These are phyloP conservation scores for Cryptomeria japonica DNA, from an alignment of 75 land plant genomes.

Conservation along the genomic window DNA sequence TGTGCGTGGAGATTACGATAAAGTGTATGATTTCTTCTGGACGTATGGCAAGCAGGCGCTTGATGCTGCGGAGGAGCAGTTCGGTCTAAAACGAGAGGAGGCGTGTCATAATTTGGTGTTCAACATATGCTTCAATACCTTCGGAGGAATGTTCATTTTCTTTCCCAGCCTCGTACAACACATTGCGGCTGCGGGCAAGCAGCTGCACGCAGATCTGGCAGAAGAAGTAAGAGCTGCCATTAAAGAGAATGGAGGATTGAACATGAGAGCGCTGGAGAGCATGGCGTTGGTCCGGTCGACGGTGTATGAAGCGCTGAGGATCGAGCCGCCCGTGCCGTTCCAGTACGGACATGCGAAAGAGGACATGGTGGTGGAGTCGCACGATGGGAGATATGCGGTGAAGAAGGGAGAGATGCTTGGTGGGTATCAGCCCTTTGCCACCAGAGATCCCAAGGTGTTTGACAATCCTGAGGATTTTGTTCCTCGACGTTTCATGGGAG, in stretches of 20 bases:
- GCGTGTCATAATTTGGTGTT: conserved; percentile 43
- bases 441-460: conserved; percentile 41
- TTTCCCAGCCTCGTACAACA: conserved; percentile 15
- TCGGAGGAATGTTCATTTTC: conserved; percentile 33
- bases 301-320: conserved; percentile 46
- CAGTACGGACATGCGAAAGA: conserved; percentile 9
- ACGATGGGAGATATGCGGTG: no score
- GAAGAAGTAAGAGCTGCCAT: no score
- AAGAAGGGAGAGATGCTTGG: conserved; percentile 35
- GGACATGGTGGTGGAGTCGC: no score
- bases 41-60: conserved; percentile 16
- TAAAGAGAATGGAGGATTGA: no score
- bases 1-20: no score
- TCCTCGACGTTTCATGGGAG: conserved; percentile 54
- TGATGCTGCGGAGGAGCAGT: conserved; percentile 19
- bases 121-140: conserved; percentile 40
- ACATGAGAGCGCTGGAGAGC: conserved; percentile 19
- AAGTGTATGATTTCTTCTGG: conserved; percentile 18
- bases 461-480: conserved; percentile 22
- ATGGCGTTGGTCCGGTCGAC: conserved; percentile 38
- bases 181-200: no score
- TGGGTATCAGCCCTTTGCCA: conserved; percentile 54
- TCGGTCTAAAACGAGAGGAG: no score
- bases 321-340: conserved; percentile 24
- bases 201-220: no score